phyloP scores from a whole-genome alignment of 164 flowering plant genomes.

The Houttuynia cordata region DNA sequence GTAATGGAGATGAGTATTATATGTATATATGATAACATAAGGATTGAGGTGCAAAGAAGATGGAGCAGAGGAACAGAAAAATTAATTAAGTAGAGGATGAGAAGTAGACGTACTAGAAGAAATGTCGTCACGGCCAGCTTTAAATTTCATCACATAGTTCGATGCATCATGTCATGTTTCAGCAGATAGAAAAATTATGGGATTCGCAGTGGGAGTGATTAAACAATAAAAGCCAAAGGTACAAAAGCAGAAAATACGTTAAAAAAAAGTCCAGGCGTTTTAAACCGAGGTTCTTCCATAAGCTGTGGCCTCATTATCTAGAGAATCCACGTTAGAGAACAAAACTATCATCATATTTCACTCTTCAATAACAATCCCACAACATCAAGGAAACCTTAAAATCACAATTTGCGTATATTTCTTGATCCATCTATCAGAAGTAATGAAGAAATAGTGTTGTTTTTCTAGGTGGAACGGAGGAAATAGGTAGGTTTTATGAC shows the following conservation, averaged over 20 bases:
- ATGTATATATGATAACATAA: slow-evolving; percentile 13
- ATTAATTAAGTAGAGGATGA: slow-evolving; percentile 17
- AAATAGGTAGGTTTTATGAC: no score
- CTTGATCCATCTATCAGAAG: no score
- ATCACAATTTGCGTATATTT: no score
- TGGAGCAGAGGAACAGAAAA: slow-evolving; percentile 16
- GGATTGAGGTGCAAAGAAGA: slow-evolving; percentile 30
- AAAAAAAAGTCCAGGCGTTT: not conserved
- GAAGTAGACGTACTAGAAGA: slow-evolving; percentile 21
- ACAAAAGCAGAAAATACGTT: not conserved
- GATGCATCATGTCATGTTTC: slow-evolving; percentile 37
- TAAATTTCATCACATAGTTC: slow-evolving; percentile 61
- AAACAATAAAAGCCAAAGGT: slow-evolving; percentile 15
- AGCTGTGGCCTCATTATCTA: no score
- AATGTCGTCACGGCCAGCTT: slow-evolving; percentile 47
- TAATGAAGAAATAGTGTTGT: no score
- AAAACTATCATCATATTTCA: no score
- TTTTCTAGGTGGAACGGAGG: no score
- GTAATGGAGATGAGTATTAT: slow-evolving; percentile 7
- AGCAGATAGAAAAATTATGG: slow-evolving; percentile 31
- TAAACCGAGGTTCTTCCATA: not conserved
- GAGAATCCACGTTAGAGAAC: no score
- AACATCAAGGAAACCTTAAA: no score
- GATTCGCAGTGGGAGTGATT: slow-evolving; percentile 27
- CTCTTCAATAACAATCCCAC: no score